Percentiles rank a stretch among this genome's conserved stretches.
Evolutionary conservation across 78 protist species (phyloP).

Genomic region (slime mould (Dictyostelium discoideum)): DNA sequence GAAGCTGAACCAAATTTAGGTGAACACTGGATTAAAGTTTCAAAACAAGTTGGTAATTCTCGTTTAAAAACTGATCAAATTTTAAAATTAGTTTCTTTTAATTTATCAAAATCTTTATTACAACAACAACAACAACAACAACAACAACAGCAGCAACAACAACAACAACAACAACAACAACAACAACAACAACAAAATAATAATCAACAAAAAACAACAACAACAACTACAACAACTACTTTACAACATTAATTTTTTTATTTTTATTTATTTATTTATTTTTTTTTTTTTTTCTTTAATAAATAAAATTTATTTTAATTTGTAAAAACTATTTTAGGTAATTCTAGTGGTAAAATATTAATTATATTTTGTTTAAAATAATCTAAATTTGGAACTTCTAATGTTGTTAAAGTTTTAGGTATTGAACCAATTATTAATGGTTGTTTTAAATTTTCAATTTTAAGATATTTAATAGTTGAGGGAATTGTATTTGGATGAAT

Average conservation of each 20-base stretch:
- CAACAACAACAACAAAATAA: neutral
- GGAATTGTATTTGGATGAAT: neutral
- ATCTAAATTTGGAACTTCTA: neutral
- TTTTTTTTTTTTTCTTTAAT: too few relatives aligned
- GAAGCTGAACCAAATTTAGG: constrained; percentile 93
- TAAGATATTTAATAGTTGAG: neutral
- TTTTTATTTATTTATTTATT: neutral
- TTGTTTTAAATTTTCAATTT: neutral
- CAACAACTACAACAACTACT: neutral
- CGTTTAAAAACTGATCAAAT: constrained; percentile 70
- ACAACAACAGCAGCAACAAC: neutral
- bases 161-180: neutral
- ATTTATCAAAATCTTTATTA: constrained; percentile 26
- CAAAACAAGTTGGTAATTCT: constrained; percentile 80
- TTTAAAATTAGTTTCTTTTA: constrained; percentile 60
- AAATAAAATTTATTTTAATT: neutral
- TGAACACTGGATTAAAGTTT: constrained; percentile 86
- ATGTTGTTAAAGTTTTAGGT: neutral
- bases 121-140: neutral
- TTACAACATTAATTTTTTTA: neutral
- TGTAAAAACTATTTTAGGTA: neutral
- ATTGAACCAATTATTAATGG: neutral
- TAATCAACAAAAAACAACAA: neutral
- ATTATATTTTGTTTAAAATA: neutral
- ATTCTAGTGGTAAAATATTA: neutral